Percentiles rank a stretch among this genome's conserved stretches.
These are phyloP conservation scores for Seiridium unicorne DNA, from an alignment of 2,329 filamentous ascomycete species.

Conservation along the genomic window DNA sequence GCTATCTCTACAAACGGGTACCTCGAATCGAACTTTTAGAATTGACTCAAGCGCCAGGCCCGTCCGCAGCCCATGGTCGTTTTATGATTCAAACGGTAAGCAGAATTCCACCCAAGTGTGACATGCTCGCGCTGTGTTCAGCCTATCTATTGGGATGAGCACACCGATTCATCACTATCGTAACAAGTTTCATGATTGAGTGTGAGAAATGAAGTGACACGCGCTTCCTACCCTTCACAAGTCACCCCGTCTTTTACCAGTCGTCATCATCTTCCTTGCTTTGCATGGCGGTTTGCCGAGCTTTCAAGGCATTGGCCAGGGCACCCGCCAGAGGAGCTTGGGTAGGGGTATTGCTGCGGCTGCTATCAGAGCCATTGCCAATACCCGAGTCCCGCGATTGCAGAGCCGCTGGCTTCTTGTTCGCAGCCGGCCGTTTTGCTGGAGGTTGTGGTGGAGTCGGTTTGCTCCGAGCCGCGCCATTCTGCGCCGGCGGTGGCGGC, in stretches of 20 bases:
- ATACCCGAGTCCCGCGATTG: slow-evolving; percentile 72
- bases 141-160: background rate
- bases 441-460: slow-evolving; percentile 75
- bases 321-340: slow-evolving; percentile 65
- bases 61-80: background rate
- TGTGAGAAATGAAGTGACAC: background rate
- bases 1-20: background rate
- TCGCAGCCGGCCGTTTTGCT: slow-evolving; percentile 72
- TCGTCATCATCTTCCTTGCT: slow-evolving; percentile 69
- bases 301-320: slow-evolving; percentile 74
- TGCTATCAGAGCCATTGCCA: slow-evolving; percentile 57
- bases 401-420: slow-evolving; percentile 68
- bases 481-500: slow-evolving; percentile 58
- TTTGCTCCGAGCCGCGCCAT: slow-evolving; percentile 55
- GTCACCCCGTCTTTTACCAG: slow-evolving; percentile 46
- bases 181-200: background rate
- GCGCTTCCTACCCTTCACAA: background rate
- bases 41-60: background rate
- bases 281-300: slow-evolving; percentile 74
- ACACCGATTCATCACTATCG: background rate
- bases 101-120: background rate
- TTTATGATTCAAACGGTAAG: background rate
- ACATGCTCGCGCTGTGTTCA: background rate
- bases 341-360: slow-evolving; percentile 69
- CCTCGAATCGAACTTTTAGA: background rate